phyloP scores from a whole-genome alignment of 306 rosid species.

The Cicer arietinum region DNA sequence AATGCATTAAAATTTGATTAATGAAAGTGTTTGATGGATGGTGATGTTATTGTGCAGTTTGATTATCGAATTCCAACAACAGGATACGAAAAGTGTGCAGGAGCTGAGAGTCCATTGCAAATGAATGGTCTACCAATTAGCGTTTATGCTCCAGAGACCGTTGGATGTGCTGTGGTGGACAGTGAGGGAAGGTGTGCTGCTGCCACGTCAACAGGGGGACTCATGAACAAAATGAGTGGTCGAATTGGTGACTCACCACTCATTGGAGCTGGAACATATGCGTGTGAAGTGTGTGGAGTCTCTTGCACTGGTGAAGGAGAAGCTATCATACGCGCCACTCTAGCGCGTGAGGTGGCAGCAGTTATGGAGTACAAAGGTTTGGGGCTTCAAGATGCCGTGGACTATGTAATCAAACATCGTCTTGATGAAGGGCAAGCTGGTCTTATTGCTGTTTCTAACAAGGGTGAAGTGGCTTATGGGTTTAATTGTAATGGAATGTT shows the following conservation, averaged over 20 bases:
- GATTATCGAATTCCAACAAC: conserved; percentile 78
- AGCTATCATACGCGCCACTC: conserved; percentile 87
- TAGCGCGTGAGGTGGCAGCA: conserved; percentile 92
- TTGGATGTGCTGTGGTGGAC: conserved; percentile 96
- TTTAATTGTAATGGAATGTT: conserved; percentile 90
- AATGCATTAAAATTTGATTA: background rate
- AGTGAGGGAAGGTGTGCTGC: conserved; percentile 74
- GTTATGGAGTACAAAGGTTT: conserved; percentile 95
- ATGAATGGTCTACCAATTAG: conserved; percentile 91
- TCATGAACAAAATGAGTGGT: conserved; percentile 85
- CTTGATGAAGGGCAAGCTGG: conserved; percentile 89
- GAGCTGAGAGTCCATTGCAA: conserved; percentile 60
- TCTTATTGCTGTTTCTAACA: conserved; percentile 75
- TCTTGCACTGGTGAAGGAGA: conserved; percentile 97
- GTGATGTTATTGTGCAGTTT: conserved; percentile 54
- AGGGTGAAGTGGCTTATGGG: conserved; percentile 87
- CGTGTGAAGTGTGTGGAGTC: conserved; percentile 80
- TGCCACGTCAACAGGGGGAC: conserved; percentile 88
- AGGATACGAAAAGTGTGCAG: conserved; percentile 60
- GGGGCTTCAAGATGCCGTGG: conserved; percentile 78
- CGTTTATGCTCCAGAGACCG: conserved; percentile 91
- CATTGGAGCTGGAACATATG: conserved; percentile 92
- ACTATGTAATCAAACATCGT: conserved; percentile 74
- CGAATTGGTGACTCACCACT: conserved; percentile 90
- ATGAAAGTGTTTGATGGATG: background rate